These are phyloP conservation scores for Ligustrum vulgare DNA, from an alignment of 257 asterid genomes.

Conservation along the genomic window DNA sequence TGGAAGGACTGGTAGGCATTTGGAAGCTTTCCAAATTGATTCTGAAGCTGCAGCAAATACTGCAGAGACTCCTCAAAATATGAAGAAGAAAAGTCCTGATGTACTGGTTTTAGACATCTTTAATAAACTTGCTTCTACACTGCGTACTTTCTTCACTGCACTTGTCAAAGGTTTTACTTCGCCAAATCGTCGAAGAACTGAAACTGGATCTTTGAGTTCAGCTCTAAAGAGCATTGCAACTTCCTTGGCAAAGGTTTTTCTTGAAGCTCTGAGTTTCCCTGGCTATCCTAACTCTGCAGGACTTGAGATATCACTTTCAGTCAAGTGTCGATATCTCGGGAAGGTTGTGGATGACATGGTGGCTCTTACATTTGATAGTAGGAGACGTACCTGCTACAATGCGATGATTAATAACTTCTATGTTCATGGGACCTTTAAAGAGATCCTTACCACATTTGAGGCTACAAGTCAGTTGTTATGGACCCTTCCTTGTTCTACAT, in stretches of 20 bases:
- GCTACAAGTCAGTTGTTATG: conserved; percentile 96
- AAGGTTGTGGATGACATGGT: conserved; percentile 92
- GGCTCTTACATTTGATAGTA: conserved; percentile 79
- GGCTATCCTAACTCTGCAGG: conserved; percentile 65
- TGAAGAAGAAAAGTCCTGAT: conserved; percentile 83
- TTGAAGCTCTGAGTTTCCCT: conserved; percentile 88
- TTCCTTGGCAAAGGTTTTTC: conserved; percentile 85
- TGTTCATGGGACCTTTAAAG: conserved; percentile 93
- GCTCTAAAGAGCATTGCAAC: conserved; percentile 89
- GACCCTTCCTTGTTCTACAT: conserved; percentile 60
- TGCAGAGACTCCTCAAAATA: conserved; percentile 60
- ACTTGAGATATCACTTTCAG: conserved; percentile 63
- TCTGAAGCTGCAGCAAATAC: conserved; percentile 60
- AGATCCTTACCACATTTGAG: conserved; percentile 92
- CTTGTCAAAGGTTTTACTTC: conserved; percentile 91
- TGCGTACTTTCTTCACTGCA: conserved; percentile 83
- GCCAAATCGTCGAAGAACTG: conserved; percentile 87
- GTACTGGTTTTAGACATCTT: conserved; percentile 67
- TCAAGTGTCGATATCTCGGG: conserved; percentile 97
- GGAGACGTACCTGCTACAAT: conserved; percentile 79
- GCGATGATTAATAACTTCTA: conserved; percentile 89
- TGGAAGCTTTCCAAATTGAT: conserved; percentile 84
- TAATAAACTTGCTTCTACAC: conserved; percentile 76
- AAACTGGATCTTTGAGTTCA: conserved; percentile 72
- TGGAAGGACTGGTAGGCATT: conserved; percentile 75